These are phyloP conservation scores for Starmerella vitae DNA, from an alignment of 805 yeast genomes.

Conservation along the genomic window DNA sequence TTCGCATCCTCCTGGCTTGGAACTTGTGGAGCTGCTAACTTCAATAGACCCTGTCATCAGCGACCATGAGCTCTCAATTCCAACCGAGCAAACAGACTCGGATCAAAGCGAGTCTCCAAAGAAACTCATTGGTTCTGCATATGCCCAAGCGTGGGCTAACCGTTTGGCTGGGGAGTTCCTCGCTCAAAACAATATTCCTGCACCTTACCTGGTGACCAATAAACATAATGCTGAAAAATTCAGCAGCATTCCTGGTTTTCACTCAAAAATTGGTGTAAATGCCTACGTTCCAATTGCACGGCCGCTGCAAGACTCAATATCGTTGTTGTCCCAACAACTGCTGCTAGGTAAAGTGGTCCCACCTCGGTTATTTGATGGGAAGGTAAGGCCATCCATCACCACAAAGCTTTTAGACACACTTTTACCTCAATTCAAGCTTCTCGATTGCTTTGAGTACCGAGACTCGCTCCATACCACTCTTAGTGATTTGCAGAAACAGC, in stretches of 20 bases:
- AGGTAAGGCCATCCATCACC: constrained; percentile 6
- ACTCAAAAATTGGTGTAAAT: constrained; percentile 7
- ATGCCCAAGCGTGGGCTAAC: constrained; percentile 13
- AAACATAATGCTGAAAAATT: constrained; percentile 6
- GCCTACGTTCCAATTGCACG: constrained; percentile 18
- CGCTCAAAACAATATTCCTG: background rate
- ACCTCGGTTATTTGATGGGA: constrained; percentile 4
- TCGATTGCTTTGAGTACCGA: constrained; percentile 5
- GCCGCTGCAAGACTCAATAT: constrained; percentile 18
- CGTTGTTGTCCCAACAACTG: constrained; percentile 15
- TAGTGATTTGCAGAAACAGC: constrained; percentile 6
- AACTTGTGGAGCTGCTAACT: background rate
- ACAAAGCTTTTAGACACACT: constrained; percentile 4
- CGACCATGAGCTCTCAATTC: constrained; percentile 13
- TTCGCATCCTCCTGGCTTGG: background rate
- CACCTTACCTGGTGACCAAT: constrained; percentile 7
- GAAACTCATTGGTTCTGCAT: background rate
- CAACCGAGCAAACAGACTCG: constrained; percentile 1
- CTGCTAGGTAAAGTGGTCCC: constrained; percentile 3
- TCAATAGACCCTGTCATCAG: constrained; percentile 9
- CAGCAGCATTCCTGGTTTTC: constrained; percentile 7
- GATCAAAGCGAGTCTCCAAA: too few species aligned
- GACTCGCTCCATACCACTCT: constrained; percentile 5
- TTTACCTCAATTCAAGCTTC: constrained; percentile 11
- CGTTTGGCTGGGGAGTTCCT: constrained; percentile 10